Conservation (phyloP, 768 basidiomycete species). For the Cytidiella melzeri region DNA sequence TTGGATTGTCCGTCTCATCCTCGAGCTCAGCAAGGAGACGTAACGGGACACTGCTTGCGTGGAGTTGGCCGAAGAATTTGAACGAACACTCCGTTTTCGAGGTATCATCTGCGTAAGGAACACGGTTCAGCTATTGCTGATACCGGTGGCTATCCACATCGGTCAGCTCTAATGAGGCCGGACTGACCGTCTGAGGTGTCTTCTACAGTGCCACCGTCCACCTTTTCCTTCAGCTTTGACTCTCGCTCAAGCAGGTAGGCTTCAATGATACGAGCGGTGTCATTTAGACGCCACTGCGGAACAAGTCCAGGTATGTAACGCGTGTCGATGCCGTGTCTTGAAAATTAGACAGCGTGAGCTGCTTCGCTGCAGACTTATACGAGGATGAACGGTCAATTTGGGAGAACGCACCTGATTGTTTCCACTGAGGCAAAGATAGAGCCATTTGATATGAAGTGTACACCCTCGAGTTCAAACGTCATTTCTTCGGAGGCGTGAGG, state of each 20-base stretch:
- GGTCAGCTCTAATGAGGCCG: no score
- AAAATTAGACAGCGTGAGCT: not conserved
- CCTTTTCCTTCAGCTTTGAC: slow-evolving; percentile 51
- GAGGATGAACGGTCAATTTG: no score
- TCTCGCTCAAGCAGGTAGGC: slow-evolving; percentile 57
- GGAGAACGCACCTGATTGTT: slow-evolving; percentile 45
- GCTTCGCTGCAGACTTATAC: not conserved
- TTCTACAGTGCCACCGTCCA: slow-evolving; percentile 40
- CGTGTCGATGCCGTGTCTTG: slow-evolving; percentile 55
- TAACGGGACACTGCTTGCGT: slow-evolving; percentile 45
- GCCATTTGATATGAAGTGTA: slow-evolving; percentile 70
- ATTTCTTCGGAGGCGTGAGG: slow-evolving; percentile 47
- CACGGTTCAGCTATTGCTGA: not conserved
- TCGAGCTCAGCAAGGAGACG: slow-evolving; percentile 64
- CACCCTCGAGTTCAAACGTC: slow-evolving; percentile 67
- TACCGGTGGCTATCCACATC: not conserved
- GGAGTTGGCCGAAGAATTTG: slow-evolving; percentile 57
- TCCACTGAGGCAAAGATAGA: slow-evolving; percentile 73
- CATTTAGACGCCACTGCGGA: slow-evolving; percentile 47
- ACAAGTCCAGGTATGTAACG: slow-evolving; percentile 62
- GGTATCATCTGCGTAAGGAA: slow-evolving; percentile 34
- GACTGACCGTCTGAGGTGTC: slow-evolving; percentile 8
- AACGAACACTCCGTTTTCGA: slow-evolving; percentile 58
- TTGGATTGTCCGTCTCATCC: slow-evolving; percentile 66
- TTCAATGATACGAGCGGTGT: slow-evolving; percentile 51